Evolutionary conservation across 139 green algal genomes (phyloP).

Genomic region (Raphidocelis subcapitata): DNA sequence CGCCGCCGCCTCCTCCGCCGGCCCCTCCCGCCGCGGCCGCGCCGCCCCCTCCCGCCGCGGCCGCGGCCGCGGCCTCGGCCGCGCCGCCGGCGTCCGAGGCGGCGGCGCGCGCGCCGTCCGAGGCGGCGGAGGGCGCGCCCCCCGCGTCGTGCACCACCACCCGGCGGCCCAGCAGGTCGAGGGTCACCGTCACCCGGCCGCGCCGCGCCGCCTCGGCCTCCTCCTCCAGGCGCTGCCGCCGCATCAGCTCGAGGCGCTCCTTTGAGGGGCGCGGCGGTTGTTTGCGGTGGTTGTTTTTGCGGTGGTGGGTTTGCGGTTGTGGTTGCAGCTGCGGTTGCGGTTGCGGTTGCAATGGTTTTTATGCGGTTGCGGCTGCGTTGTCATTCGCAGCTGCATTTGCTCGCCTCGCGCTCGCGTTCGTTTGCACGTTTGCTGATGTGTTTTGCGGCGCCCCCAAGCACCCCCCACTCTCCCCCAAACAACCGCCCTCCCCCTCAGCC

Average conservation of each 20-base stretch:
- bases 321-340: too few species aligned
- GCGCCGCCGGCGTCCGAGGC: too few species aligned
- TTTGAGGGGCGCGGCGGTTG: slow-evolving; percentile 19
- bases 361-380: neutral
- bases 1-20: too few species aligned
- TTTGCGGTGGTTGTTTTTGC: neutral
- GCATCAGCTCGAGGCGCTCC: slow-evolving; percentile 68
- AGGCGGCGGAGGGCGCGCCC: neutral
- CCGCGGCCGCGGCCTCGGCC: too few species aligned
- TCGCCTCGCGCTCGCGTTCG: too few species aligned
- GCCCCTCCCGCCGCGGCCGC: too few species aligned
- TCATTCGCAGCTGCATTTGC: too few species aligned
- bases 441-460: neutral
- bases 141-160: slow-evolving; percentile 28
- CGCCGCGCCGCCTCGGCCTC: slow-evolving; percentile 66
- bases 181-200: slow-evolving; percentile 62
- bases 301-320: neutral
- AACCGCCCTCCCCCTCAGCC: too few species aligned
- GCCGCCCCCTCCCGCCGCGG: too few species aligned
- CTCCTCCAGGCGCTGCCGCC: slow-evolving; percentile 38
- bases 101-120: too few species aligned
- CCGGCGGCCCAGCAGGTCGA: slow-evolving; percentile 85
- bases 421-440: too few species aligned
- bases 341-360: neutral
- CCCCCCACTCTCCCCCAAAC: neutral